Evolutionary conservation across 225 moss, liverwort and hornwort genomes (phyloP).

Genomic region (Pleurozium schreberi): DNA sequence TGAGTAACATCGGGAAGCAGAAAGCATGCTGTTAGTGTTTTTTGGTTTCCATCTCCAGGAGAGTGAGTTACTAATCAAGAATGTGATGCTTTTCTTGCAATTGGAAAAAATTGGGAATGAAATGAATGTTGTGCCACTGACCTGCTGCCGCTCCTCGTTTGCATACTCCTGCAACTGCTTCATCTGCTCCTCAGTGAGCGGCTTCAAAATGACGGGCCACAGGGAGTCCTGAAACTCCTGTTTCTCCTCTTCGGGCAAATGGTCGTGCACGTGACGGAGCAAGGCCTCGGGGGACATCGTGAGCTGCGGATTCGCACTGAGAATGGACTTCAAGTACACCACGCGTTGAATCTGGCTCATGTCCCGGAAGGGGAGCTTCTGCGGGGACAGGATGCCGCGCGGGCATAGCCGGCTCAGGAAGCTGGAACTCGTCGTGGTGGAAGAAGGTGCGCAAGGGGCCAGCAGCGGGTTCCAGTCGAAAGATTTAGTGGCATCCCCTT

Average conservation of each 20-base stretch:
- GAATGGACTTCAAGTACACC: slow-evolving; percentile 14
- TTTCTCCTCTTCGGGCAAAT: slow-evolving; percentile 23
- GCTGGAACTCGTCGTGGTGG: background rate
- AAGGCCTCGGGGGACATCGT: slow-evolving; percentile 6
- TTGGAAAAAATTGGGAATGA: background rate
- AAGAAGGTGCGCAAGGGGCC: background rate
- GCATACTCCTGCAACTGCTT: slow-evolving; percentile 5
- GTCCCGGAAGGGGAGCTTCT: slow-evolving; percentile 1
- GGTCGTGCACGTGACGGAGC: slow-evolving; percentile 20
- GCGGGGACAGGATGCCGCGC: slow-evolving; percentile 13
- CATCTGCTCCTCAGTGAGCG: slow-evolving; percentile 1
- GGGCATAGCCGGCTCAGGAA: slow-evolving; percentile 25
- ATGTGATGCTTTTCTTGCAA: background rate
- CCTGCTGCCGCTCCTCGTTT: background rate
- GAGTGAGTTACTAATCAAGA: background rate
- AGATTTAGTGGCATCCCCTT: background rate
- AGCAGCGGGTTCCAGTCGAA: background rate
- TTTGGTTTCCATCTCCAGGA: background rate
- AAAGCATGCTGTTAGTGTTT: background rate
- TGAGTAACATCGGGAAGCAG: background rate
- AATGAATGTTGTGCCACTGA: background rate
- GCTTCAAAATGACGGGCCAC: slow-evolving; percentile 11
- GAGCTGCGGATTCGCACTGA: background rate
- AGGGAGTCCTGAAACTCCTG: slow-evolving; percentile 1
- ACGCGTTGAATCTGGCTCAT: slow-evolving; percentile 27